A percentile compares a stretch with the other conserved stretches of the same genome.
Evolutionary conservation across 2,329 filamentous ascomycete genomes (phyloP).

Genomic region (Hymenoscyphus occultus): DNA sequence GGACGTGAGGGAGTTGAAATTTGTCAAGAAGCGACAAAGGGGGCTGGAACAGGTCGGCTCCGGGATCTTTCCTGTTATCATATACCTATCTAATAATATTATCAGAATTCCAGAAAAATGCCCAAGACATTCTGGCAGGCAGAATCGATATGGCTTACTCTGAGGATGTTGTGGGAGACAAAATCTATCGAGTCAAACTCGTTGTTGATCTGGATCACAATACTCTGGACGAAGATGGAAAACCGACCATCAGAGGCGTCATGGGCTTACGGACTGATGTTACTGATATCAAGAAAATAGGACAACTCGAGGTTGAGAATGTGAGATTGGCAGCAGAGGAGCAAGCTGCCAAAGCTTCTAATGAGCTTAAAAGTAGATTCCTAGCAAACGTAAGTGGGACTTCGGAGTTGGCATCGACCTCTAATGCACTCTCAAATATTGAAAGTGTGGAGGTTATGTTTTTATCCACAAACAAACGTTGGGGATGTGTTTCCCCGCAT

Average conservation of each 20-base stretch:
- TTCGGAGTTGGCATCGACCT: background rate
- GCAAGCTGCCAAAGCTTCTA: conserved; percentile 30
- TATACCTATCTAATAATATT: background rate
- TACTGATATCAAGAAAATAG: conserved; percentile 27
- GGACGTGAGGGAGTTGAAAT: background rate
- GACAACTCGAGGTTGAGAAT: conserved; percentile 27
- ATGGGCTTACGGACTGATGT: conserved; percentile 29
- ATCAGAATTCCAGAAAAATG: conserved; percentile 22
- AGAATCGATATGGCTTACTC: conserved; percentile 24
- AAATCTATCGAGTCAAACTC: conserved; percentile 24
- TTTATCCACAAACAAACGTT: background rate
- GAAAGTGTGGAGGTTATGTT: background rate
- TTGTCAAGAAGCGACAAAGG: background rate
- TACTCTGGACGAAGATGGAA: conserved; percentile 20
- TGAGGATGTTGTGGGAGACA: conserved; percentile 22
- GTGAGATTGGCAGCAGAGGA: conserved; percentile 25
- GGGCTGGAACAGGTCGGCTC: background rate
- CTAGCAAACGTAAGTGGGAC: conserved; percentile 28
- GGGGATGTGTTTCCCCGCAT: background rate
- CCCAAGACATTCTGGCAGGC: conserved; percentile 23
- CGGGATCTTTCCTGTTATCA: background rate
- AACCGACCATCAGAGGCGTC: conserved; percentile 25
- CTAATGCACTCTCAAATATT: background rate
- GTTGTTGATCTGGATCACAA: conserved; percentile 28
- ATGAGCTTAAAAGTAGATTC: conserved; percentile 29